A percentile compares a stretch with the other conserved stretches of the same genome.
phyloP scores from a whole-genome alignment of 306 rosid species.

The apple (Malus domestica) region ASM211411v1 NC_041800.1:13242001-13242500 shows the following conservation, averaged over 20 bases:
- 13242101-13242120: constrained; percentile 55
- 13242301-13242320: too few relatives aligned
- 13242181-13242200: background rate
- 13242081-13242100: constrained; percentile 85
- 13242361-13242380: too few relatives aligned
- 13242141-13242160: background rate
- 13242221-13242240: background rate
- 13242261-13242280: background rate
- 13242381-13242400: too few relatives aligned
- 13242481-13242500: too few relatives aligned
- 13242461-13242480: too few relatives aligned
- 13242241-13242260: background rate
- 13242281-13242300: background rate
- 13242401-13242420: too few relatives aligned
- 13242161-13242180: background rate
- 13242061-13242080: constrained; percentile 92
- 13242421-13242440: too few relatives aligned
- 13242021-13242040: constrained; percentile 82
- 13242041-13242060: constrained; percentile 61
- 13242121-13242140: constrained; percentile 32
- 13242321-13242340: too few relatives aligned
- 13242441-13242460: too few relatives aligned
- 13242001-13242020: constrained; percentile 74
- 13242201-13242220: background rate
- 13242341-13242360: too few relatives aligned